Evolutionary conservation across 495 filamentous ascomycete genomes (phyloP).

Genomic region (Corynascus novoguineensis): DNA sequence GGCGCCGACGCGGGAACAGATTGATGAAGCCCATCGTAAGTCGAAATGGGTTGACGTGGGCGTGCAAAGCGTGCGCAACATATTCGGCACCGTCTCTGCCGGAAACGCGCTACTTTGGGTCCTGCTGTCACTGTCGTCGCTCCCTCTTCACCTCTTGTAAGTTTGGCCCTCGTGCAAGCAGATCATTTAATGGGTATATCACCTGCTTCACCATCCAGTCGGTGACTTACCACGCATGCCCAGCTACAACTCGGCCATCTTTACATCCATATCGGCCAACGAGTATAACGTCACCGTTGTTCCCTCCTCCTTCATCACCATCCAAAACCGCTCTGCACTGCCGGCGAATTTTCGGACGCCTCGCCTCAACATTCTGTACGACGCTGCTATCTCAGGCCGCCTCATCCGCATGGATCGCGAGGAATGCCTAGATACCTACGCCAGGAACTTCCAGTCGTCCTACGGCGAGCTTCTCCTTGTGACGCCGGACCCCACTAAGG

Average conservation of each 20-base stretch:
- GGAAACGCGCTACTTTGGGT: neutral
- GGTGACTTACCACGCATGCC: too few relatives aligned
- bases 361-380: too few relatives aligned
- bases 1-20: neutral
- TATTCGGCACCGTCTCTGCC: neutral
- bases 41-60: neutral
- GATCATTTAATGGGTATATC: too few relatives aligned
- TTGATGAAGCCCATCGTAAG: neutral
- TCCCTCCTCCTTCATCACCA: neutral
- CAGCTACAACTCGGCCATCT: slow-evolving; percentile 1
- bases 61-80: neutral
- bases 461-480: too few relatives aligned
- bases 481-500: too few relatives aligned
- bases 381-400: too few relatives aligned
- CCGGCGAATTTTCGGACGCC: neutral
- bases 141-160: neutral
- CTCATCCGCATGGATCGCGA: too few relatives aligned
- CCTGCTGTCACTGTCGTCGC: neutral
- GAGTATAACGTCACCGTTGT: neutral
- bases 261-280: neutral
- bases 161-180: neutral
- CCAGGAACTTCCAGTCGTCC: too few relatives aligned
- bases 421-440: too few relatives aligned
- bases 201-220: too few relatives aligned
- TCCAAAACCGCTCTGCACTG: neutral